Conservation (phyloP, 2,329 filamentous ascomycete genomes). For the Ophiostoma ulmi region DNA sequence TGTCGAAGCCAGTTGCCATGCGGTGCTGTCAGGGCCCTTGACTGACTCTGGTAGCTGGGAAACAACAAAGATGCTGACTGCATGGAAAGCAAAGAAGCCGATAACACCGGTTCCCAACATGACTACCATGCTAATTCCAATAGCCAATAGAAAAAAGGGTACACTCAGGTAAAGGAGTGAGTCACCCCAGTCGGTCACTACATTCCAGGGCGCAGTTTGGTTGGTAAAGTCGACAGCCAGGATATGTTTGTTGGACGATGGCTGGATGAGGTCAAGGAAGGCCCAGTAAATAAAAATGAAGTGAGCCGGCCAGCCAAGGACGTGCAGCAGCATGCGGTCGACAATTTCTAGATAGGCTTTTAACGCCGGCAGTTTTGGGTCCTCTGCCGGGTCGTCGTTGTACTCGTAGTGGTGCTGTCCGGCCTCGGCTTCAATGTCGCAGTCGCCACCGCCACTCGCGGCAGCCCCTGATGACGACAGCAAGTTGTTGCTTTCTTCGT, state of each 20-base stretch:
- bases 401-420: slow-evolving; percentile 16
- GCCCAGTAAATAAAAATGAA: slow-evolving; percentile 18
- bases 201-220: neutral
- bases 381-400: slow-evolving; percentile 14
- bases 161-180: neutral
- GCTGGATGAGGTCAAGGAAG: slow-evolving; percentile 25
- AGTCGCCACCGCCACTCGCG: neutral
- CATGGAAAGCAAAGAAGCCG: neutral
- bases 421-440: slow-evolving; percentile 13
- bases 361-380: neutral
- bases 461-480: neutral
- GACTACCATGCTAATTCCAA: neutral
- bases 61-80: neutral
- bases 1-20: neutral
- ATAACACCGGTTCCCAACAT: no score
- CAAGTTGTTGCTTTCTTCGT: neutral
- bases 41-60: neutral
- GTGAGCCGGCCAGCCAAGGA: neutral
- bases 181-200: neutral
- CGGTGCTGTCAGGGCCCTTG: neutral
- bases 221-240: slow-evolving; percentile 18
- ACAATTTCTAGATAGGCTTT: neutral
- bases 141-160: neutral
- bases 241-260: slow-evolving; percentile 12
- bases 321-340: neutral